Conservation (phyloP, 495 filamentous ascomycete species). For the Annulohypoxylon maeteangense region DNA sequence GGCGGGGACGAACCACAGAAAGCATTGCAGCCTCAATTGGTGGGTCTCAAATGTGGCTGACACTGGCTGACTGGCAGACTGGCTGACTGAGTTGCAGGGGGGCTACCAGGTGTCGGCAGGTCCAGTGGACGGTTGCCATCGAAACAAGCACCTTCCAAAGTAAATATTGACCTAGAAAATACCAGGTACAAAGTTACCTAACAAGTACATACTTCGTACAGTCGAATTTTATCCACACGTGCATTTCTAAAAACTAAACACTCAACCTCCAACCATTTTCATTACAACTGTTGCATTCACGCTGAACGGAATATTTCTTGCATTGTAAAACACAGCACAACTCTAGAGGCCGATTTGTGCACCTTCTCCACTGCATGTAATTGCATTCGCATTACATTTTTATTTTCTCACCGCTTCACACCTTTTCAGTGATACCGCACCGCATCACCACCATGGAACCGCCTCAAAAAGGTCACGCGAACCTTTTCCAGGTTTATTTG, state of each 20-base stretch:
- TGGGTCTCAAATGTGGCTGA: constrained; percentile 20
- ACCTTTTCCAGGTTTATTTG: constrained; percentile 91
- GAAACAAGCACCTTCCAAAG: constrained; percentile 35
- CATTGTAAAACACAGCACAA: constrained; percentile 25
- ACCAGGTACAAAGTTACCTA: neutral
- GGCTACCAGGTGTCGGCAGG: neutral
- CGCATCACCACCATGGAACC: constrained; percentile 37
- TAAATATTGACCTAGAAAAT: constrained; percentile 37
- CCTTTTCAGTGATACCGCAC: constrained; percentile 5
- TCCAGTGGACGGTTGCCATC: constrained; percentile 26
- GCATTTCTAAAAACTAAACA: neutral
- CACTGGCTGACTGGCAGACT: too few species aligned
- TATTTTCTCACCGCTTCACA: constrained; percentile 22
- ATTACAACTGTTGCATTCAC: constrained; percentile 23
- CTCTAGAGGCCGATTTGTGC: constrained; percentile 21
- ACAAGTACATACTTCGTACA: neutral
- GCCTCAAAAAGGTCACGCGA: constrained; percentile 51
- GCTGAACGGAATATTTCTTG: constrained; percentile 39
- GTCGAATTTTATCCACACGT: neutral
- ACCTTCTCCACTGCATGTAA: constrained; percentile 31
- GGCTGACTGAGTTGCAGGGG: neutral
- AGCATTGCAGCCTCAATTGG: constrained; percentile 19
- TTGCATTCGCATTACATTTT: constrained; percentile 17
- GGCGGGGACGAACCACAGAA: constrained; percentile 6
- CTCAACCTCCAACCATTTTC: constrained; percentile 9